These are phyloP conservation scores for Coemansia sp. DNA, from an alignment of 192 early-diverging fungal genomes.

Conservation along the genomic window DNA sequence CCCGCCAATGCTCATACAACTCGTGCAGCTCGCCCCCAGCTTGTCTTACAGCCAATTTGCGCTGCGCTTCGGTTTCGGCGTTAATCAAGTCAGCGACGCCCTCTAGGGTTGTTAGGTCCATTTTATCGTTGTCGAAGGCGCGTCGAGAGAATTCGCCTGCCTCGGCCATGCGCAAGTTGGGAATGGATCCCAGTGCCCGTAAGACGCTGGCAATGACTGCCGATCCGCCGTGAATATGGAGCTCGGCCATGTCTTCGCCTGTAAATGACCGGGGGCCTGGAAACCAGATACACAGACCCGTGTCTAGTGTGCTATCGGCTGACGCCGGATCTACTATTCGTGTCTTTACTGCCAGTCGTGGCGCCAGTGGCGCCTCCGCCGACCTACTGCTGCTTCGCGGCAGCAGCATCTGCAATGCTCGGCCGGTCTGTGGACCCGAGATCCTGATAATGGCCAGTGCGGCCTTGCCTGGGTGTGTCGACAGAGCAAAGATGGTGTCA, in stretches of 20 bases:
- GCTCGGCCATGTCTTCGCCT: constrained; percentile 72
- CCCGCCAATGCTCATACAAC: constrained; percentile 66
- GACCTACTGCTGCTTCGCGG: not conserved
- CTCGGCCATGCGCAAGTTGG: constrained; percentile 63
- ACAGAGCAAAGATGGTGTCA: constrained; percentile 73
- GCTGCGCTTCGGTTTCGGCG: constrained; percentile 77
- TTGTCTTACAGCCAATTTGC: constrained; percentile 65
- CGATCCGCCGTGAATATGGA: constrained; percentile 73
- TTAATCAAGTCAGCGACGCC: constrained; percentile 73
- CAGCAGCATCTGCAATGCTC: constrained; percentile 29
- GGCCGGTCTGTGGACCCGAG: constrained; percentile 57
- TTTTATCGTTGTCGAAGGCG: constrained; percentile 70
- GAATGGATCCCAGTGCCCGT: constrained; percentile 50
- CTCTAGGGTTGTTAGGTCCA: constrained; percentile 71
- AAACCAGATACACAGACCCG: constrained; percentile 46
- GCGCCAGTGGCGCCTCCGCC: not conserved
- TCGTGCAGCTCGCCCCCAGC: constrained; percentile 64
- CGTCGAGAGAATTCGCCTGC: constrained; percentile 74
- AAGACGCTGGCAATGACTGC: constrained; percentile 64
- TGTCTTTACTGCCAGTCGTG: constrained; percentile 9
- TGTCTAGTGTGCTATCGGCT: constrained; percentile 56
- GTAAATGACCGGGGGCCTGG: constrained; percentile 64
- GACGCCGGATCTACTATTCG: constrained; percentile 34
- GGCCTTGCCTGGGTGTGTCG: constrained; percentile 70
- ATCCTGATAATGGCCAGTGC: constrained; percentile 76